Evolutionary conservation across 2,329 filamentous ascomycete genomes (phyloP).

Genomic region (Cordyceps cicadae): DNA sequence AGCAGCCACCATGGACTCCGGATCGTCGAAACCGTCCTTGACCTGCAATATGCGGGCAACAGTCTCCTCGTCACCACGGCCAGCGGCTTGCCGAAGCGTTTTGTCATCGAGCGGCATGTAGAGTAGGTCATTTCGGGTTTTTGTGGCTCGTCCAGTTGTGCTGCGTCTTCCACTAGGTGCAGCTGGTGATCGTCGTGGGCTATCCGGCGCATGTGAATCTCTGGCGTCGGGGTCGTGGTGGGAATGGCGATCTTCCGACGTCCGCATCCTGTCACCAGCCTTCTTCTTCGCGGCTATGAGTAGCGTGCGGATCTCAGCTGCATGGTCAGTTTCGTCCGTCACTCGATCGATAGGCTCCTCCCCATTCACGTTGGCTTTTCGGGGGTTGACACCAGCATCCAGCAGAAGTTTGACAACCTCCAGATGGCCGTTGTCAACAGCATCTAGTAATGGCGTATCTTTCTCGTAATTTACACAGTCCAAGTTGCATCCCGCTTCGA

Average conservation of each 20-base stretch:
- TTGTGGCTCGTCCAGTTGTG: conserved; percentile 51
- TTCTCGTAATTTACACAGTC: conserved; percentile 74
- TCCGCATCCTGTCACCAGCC: conserved; percentile 43
- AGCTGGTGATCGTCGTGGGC: conserved; percentile 49
- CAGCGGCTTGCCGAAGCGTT: conserved; percentile 51
- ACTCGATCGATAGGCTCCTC: conserved; percentile 86
- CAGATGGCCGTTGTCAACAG: conserved; percentile 89
- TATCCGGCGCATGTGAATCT: conserved; percentile 49
- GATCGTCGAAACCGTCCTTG: conserved; percentile 57
- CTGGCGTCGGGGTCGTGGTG: conserved; percentile 35
- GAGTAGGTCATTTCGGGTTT: conserved; percentile 55
- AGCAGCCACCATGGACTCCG: conserved; percentile 81
- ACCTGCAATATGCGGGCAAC: conserved; percentile 54
- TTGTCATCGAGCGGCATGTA: conserved; percentile 58
- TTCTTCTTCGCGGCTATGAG: conserved; percentile 54
- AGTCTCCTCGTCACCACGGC: conserved; percentile 53
- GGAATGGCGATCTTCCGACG: conserved; percentile 49
- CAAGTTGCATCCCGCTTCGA: conserved; percentile 75
- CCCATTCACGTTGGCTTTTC: conserved; percentile 83
- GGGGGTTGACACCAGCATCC: conserved; percentile 81
- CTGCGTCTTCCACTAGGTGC: conserved; percentile 39
- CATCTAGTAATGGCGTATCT: conserved; percentile 91
- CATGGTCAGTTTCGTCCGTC: conserved; percentile 64
- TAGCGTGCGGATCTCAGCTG: conserved; percentile 66
- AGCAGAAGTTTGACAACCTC: conserved; percentile 80